Evolutionary conservation across 345 rosid species (phyloP).

Genomic region (Streptanthus diversifolius): DNA sequence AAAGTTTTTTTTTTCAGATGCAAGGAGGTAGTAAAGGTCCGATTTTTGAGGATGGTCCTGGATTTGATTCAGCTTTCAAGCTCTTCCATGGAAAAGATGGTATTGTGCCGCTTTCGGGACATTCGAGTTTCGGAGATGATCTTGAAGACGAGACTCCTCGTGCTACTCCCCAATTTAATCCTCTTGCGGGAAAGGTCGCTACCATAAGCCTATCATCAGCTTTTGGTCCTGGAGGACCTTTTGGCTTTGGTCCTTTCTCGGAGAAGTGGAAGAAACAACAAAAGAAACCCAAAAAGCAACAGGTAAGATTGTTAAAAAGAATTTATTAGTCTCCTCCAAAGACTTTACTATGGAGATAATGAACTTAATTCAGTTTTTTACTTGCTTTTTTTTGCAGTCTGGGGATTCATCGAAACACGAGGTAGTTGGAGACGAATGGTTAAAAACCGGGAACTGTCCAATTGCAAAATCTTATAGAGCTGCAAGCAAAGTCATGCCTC

Average conservation of each 20-base stretch:
- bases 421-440: constrained; percentile 72
- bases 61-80: constrained; percentile 64
- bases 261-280: constrained; percentile 68
- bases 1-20: constrained; percentile 27
- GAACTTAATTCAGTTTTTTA: not conserved
- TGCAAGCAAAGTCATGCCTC: constrained; percentile 64
- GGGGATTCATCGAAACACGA: constrained; percentile 57
- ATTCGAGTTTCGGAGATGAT: constrained; percentile 29
- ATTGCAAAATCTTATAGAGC: constrained; percentile 87
- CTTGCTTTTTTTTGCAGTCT: constrained; percentile 37
- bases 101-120: constrained; percentile 62
- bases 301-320: constrained; percentile 44
- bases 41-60: constrained; percentile 85
- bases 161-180: constrained; percentile 61
- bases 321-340: not conserved
- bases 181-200: constrained; percentile 63
- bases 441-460: constrained; percentile 78
- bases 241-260: constrained; percentile 61
- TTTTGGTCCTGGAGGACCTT: constrained; percentile 73
- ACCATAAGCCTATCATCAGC: constrained; percentile 80
- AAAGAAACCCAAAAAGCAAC: constrained; percentile 53
- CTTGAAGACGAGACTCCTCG: constrained; percentile 24
- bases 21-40: constrained; percentile 71
- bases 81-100: constrained; percentile 90
- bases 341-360: not conserved